These are phyloP conservation scores for Linum trigynum DNA, from an alignment of 345 rosid species.

Conservation along the genomic window DNA sequence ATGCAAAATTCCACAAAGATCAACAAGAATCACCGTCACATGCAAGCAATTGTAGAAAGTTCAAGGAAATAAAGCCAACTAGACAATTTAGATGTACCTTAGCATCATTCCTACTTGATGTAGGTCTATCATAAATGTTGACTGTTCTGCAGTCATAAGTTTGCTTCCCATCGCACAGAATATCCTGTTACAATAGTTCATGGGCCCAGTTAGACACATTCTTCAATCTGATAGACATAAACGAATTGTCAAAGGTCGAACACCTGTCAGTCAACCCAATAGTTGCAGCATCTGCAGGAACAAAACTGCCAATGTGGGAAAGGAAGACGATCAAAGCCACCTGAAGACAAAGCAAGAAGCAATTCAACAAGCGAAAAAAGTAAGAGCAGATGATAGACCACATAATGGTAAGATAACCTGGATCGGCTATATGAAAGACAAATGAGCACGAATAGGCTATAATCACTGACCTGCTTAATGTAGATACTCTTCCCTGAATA, in stretches of 20 bases:
- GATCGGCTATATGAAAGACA: not conserved
- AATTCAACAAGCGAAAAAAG: not conserved
- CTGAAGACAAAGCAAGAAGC: constrained; percentile 27
- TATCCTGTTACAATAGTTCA: constrained; percentile 44
- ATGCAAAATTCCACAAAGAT: not conserved
- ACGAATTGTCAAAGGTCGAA: constrained; percentile 10
- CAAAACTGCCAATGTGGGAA: constrained; percentile 96
- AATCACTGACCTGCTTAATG: constrained; percentile 63
- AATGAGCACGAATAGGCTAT: not conserved
- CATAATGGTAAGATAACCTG: not conserved
- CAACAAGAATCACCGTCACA: not conserved
- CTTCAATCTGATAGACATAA: constrained; percentile 9
- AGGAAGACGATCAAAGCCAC: constrained; percentile 93
- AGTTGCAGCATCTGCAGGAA: constrained; percentile 92
- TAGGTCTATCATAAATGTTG: constrained; percentile 94
- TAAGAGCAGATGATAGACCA: constrained; percentile 2
- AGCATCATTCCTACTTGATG: constrained; percentile 99
- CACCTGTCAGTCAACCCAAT: constrained; percentile 96
- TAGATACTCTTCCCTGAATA: constrained; percentile 97
- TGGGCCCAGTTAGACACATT: constrained; percentile 9
- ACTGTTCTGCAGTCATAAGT: constrained; percentile 82
- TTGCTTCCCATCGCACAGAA: constrained; percentile 94
- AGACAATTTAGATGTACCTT: constrained; percentile 33
- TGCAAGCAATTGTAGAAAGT: not conserved
- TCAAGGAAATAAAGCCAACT: not conserved